Evolutionary conservation across 345 rosid genomes (phyloP), one percentile per base, ranked within the genome.

Genomic region (Aethionema arabicum): DNA sequence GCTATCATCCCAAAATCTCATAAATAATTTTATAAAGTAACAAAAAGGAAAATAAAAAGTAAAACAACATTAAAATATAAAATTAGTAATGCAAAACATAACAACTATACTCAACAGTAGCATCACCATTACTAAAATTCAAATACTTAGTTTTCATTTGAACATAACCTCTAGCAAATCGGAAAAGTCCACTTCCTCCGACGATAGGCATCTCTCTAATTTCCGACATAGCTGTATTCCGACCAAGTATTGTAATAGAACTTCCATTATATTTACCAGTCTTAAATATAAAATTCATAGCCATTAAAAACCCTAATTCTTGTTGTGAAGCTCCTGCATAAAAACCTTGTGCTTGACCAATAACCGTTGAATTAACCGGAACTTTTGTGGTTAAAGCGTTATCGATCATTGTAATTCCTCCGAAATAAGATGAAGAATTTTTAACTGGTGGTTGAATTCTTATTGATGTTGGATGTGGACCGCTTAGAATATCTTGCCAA

Each of bases 171-270:
- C 88, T 68, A 0, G 86, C 91, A 63, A 86, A 83, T 52, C 91
- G 77, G 83, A 89, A 80, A 37, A 86, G 76, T 11, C 97, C 95
- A 67, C 86, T 81, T 35, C 95, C 95, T 32, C 88, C 84, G 32
- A 86, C 56, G 60, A 90, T 80, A 11, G 95, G 90, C 90, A 90
- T 80, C 72, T 87, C 96, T 52, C 97, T 77, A 32, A 79, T 79
- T 51, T 69, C 66, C 4, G 77, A 53, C 42, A 81, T 16, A 47
- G 80, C 81, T 1, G 71, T 35, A 72, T 86, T 86, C 80, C 83
- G 77, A 40, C 96, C 96, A 41, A 88, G 60, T 41, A 88, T 64
- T 6, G 93, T 58, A 41, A 88, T 67, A 6, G 82, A 73, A 65
- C 96, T 89, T 0, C 88, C 93, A 9, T 84, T 86, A 44, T 86